Evolutionary conservation across 148 eudicot genomes (phyloP), one percentile per base, ranked within the genome.

Genomic region (Spergularia marina): DNA sequence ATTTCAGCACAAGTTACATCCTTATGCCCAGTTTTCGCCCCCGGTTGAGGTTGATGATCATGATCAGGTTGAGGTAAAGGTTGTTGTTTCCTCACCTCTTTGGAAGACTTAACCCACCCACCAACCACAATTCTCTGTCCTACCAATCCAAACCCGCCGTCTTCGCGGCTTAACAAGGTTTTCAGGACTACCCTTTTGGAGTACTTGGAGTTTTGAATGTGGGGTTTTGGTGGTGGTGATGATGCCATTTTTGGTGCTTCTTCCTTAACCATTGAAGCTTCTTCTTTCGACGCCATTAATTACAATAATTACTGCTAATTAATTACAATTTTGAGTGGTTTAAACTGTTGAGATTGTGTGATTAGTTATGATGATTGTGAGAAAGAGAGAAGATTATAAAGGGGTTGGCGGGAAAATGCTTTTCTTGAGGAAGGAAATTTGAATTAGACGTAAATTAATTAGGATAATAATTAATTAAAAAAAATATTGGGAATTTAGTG

Each of bases 71-170:
- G 63, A 14, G 65, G 7, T 6, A 68, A 30, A 47, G 85, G 75
- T 36, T 77, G 75, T 36, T 76, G 86, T 77, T 82, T 87, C 65
- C 79, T 84, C 74, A 87, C 82, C 83, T 90, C 97, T 59, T 83
- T 93, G 49, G 91, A 81, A 70, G 97, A 85, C 77, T 91, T 92
- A 41, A 95, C 97, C 99, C 99, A 95, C 25, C 99, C 99, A 30
- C 97, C 97, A 12, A 95, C 73, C 56, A 95, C 91, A 49, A 88
- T 68, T 56, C 86, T 90, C 63, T 84, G 74, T 5, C 94, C 96
- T 5, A 83, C 72, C 84, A 87, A 74, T 2, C 90, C 90, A 21
- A 75, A 23, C 9, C 94, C 94, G 21, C 86, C 78, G 52, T 94
- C 97, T 8, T 68, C 58, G 5, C 88, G 86, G 44, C 68, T 81